phyloP scores from a whole-genome alignment of 1,139 yeast species.

The Pichia sp. region DNA sequence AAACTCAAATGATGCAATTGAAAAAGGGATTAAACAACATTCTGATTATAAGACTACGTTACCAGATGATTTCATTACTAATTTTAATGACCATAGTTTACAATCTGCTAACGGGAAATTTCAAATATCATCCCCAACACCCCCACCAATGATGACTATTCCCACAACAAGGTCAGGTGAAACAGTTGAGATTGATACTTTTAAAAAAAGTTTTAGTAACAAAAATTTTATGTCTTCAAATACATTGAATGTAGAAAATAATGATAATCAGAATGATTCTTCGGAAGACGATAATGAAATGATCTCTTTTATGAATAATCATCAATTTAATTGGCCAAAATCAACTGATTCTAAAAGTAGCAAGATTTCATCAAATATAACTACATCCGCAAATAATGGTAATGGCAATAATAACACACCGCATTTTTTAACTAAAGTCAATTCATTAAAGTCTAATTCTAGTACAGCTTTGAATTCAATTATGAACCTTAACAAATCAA shows the following conservation, averaged over 20 bases:
- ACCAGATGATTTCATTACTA: too few species aligned
- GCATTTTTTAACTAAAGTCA: conserved; percentile 6
- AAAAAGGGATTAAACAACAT: too few species aligned
- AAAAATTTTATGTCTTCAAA: neutral
- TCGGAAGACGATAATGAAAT: conserved; percentile 25
- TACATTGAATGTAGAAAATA: neutral
- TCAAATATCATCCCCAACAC: conserved; percentile 30
- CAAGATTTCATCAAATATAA: neutral
- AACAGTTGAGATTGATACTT: conserved; percentile 64
- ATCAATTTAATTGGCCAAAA: conserved; percentile 25
- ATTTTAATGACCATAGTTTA: too few species aligned
- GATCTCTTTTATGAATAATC: conserved; percentile 29
- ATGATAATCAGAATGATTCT: conserved; percentile 4
- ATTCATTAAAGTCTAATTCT: conserved; percentile 2
- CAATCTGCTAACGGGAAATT: neutral
- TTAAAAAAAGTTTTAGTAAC: neutral
- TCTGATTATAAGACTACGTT: too few species aligned
- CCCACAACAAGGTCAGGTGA: conserved; percentile 80
- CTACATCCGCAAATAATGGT: too few species aligned
- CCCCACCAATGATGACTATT: conserved; percentile 75
- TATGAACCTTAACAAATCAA: conserved; percentile 1
- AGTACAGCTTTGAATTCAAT: neutral
- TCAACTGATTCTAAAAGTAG: conserved; percentile 4
- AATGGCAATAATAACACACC: neutral
- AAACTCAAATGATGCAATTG: too few species aligned